Percentiles rank a stretch among this genome's conserved stretches.
Evolutionary conservation across 2,329 filamentous ascomycete species (phyloP).

Genomic region (Colletotrichum tabaci): DNA sequence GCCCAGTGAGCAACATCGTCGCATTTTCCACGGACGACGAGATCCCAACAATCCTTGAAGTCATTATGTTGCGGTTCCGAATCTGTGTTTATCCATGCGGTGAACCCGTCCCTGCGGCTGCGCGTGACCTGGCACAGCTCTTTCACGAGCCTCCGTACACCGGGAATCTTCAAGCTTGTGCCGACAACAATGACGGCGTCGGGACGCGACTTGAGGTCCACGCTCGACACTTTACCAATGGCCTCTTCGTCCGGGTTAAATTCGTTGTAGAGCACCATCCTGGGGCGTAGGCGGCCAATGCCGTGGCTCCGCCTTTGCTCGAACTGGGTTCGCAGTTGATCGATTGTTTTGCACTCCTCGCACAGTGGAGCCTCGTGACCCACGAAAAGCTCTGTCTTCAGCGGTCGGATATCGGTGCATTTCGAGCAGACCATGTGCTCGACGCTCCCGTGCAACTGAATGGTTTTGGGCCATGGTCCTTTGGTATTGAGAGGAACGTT

Average conservation of each 20-base stretch:
- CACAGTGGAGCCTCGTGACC: conserved; percentile 89
- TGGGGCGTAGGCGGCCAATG: conserved; percentile 88
- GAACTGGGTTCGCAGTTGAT: conserved; percentile 80
- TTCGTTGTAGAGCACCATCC: conserved; percentile 98
- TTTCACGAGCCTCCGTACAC: conserved; percentile 88
- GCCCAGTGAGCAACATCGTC: conserved; percentile 87
- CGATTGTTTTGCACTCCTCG: conserved; percentile 79
- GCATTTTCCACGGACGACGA: conserved; percentile 88
- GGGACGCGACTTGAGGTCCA: conserved; percentile 87
- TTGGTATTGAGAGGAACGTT: conserved; percentile 85
- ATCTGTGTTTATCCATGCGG: conserved; percentile 95
- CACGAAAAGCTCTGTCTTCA: conserved; percentile 85
- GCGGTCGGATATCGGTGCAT: conserved; percentile 82
- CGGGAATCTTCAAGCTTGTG: conserved; percentile 95
- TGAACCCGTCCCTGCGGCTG: conserved; percentile 84
- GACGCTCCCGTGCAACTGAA: conserved; percentile 94
- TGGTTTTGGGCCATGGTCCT: conserved; percentile 91
- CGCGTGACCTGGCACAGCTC: conserved; percentile 93
- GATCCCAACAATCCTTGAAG: conserved; percentile 93
- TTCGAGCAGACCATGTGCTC: conserved; percentile 98
- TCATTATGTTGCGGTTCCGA: conserved; percentile 86
- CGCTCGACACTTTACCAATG: conserved; percentile 90
- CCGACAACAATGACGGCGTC: conserved; percentile 96
- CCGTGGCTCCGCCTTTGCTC: conserved; percentile 94
- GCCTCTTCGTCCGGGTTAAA: conserved; percentile 97